Conservation (phyloP, 306 rosid species). For the Vigna reflexopilosa region DNA sequence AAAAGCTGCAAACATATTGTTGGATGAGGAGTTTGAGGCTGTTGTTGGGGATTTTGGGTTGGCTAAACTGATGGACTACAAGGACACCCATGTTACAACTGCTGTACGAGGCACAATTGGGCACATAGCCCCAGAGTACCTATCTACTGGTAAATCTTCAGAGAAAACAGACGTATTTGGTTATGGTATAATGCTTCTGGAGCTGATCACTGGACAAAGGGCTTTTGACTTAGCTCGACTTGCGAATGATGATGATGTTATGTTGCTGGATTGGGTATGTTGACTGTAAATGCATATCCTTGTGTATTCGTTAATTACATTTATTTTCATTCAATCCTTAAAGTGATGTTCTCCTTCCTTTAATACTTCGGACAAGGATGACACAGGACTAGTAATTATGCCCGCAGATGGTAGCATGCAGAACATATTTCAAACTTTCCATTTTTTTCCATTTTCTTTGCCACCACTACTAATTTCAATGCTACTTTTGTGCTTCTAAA, state of each 20-base stretch:
- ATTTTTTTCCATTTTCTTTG: not conserved
- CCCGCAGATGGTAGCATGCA: not conserved
- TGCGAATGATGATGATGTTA: slow-evolving; percentile 97
- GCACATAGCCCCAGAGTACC: slow-evolving; percentile 96
- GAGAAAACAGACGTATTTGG: slow-evolving; percentile 98
- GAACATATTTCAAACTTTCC: not conserved
- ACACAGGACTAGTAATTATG: not conserved
- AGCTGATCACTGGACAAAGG: slow-evolving; percentile 95
- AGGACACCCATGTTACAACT: slow-evolving; percentile 96
- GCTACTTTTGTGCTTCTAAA: not conserved
- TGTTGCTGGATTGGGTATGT: slow-evolving; percentile 99
- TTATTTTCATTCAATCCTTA: slow-evolving; percentile 33
- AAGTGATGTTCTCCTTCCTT: not conserved
- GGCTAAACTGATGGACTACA: slow-evolving; percentile 97
- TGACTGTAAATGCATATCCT: not conserved
- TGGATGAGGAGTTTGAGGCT: slow-evolving; percentile 99
- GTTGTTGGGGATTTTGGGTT: slow-evolving; percentile 97
- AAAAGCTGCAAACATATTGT: slow-evolving; percentile 93
- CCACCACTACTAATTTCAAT: not conserved
- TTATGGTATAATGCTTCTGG: slow-evolving; percentile 97
- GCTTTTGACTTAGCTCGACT: slow-evolving; percentile 98
- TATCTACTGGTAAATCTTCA: slow-evolving; percentile 89
- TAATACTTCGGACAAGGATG: not conserved
- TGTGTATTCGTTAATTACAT: slow-evolving; percentile 23
- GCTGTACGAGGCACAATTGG: slow-evolving; percentile 97